Base-by-base conservation (phyloP, 2,329 filamentous ascomycete genomes). In the Aspergillus hiratsukae region DNA sequence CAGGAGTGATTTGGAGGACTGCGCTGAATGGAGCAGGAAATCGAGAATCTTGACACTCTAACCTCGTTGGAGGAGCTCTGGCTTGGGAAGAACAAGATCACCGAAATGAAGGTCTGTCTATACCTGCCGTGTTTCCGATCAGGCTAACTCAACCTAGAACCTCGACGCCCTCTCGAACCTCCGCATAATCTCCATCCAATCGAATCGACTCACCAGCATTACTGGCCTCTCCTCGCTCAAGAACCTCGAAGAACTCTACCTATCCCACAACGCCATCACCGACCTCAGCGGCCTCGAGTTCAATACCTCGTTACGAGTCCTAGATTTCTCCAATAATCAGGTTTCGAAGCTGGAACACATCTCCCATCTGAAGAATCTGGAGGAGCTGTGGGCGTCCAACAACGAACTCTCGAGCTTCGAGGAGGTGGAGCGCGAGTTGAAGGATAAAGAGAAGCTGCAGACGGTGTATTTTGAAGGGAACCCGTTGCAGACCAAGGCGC, bases 381-480 rank as follows among this genome's bases (percentile, higher is more conserved):
- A 96, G 71, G 94, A 99, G 72, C 75, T 99, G 28, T 99, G 94
- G 94, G 94, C 91, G 17, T 94, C 90, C 65, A 91, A 92, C 74
- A 97, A 96, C 74, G 80, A 88, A 65, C 74, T 99, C 27, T 77
- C 77, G 21, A 90, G 90, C 70, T 96, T 97, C 67, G 79, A 81
- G 46, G 92, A 97, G 68, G 83, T 97, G 3, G 77, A 97, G 76
- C 83, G 81, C 55, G 83, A 89, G 65, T 75, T 99, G 61, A 81
- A 77, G 52, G 88, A 94, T 69, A 97, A 96, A 78, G 79, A 89
- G 69, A 78, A 87, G 40, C 75, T 97, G 64, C 85, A 87, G 58
- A 97, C 94, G 1, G 93, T 99, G 10, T 99, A 99, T 72, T 95
- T 99, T 63, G 94, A 99, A 71, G 92, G 91, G 1, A 97, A 96